Evolutionary conservation across 2,329 filamentous ascomycete species (phyloP), one percentile per base, ranked within the genome.

Genomic region (Diaporthe australafricana): DNA sequence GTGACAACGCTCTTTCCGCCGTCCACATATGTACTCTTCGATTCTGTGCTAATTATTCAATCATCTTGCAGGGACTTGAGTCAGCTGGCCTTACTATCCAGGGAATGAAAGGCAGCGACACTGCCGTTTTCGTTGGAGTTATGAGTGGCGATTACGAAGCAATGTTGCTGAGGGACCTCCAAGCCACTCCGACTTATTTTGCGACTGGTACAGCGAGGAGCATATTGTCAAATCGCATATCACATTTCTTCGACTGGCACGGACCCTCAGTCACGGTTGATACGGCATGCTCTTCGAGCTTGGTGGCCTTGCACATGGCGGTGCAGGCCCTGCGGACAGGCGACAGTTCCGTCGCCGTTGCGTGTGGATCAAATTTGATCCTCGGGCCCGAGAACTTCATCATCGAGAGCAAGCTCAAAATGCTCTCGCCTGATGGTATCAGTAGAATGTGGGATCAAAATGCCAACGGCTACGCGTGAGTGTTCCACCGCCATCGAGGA

Each of bases 401-500:
- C 9, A 76, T 75, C 17, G 79, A 80, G 70, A 79, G 77, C 16
- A 81, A 81, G 45, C 74, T 83, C 7, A 77, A 80, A 42, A 83
- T 84, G 77, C 75, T 84, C 1, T 82, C 81, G n/a, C 80, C 81
- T 1, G 76, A 79, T 1, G 81, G 82, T 0, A 78, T 77, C 48
- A 83, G 79, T 35, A 79, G 80, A n/a, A 82, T 81, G 74, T 87
- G 84, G 77, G 86, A 88, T 72, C 75, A 77, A 0, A 75, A 77
- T 9, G 87, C 84, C 0, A 80, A 87, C 70, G 88, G 87, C 0
- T 89, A 89, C 73, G 86, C 82, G 1, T n/a, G n/a, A n/a, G n/a
- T n/a, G n/a, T n/a, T n/a, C n/a, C n/a, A n/a, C n/a, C n/a, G n/a
- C n/a, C n/a, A n/a, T n/a, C n/a, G n/a, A n/a, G n/a, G n/a, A n/a